Conservation (phyloP, 106 monocot genomes). For the Allium sativum region DNA sequence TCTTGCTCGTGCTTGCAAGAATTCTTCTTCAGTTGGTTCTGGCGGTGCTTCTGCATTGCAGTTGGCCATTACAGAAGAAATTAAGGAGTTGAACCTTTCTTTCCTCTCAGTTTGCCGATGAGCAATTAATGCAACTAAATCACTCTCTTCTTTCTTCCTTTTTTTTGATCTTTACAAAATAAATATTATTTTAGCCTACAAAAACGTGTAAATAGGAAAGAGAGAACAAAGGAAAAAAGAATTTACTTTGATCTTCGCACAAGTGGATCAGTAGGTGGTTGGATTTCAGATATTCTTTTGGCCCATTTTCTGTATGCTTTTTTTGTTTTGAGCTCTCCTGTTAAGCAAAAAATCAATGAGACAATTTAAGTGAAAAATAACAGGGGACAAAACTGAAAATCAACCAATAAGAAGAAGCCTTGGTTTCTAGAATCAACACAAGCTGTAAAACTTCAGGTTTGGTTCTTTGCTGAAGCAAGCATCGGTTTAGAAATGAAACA, state of each 20-base stretch:
- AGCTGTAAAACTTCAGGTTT: no score
- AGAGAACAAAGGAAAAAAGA: background rate
- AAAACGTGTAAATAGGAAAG: background rate
- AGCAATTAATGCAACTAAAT: conserved; percentile 57
- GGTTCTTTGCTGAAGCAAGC: no score
- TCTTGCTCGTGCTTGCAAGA: conserved; percentile 55
- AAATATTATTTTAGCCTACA: background rate
- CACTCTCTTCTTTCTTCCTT: conserved; percentile 38
- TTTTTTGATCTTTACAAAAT: conserved; percentile 27
- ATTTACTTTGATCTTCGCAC: conserved; percentile 38
- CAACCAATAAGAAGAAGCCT: no score
- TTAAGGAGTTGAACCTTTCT: conserved; percentile 59
- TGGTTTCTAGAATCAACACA: no score
- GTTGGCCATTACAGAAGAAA: conserved; percentile 62
- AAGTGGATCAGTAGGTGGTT: conserved; percentile 75
- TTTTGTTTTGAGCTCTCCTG: conserved; percentile 72
- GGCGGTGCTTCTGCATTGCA: conserved; percentile 12
- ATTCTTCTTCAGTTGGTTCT: conserved; percentile 93
- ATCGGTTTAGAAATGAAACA: no score
- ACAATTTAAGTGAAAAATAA: no score
- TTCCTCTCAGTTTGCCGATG: conserved; percentile 54
- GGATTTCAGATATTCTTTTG: conserved; percentile 43
- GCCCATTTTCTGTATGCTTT: conserved; percentile 90
- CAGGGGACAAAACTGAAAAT: no score
- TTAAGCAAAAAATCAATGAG: background rate